Percentiles rank a stretch among this genome's conserved stretches.
These are phyloP conservation scores for Penicillium fimorum DNA, from an alignment of 495 filamentous ascomycete genomes.

Conservation along the genomic window DNA sequence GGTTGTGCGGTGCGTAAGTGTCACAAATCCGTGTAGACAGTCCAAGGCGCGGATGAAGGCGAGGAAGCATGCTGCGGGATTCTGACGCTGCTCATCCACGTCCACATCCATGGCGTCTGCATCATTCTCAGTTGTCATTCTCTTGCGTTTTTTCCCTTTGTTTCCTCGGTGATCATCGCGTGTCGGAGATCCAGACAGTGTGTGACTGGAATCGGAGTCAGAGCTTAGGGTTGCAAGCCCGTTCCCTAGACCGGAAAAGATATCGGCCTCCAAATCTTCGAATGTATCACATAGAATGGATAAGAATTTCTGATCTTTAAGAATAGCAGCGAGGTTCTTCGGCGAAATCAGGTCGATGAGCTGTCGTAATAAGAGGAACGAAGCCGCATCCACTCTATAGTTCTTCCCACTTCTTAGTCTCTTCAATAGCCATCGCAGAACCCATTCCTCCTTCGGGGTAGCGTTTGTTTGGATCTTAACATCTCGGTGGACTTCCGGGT, in stretches of 20 bases:
- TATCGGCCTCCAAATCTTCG: conserved; percentile 39
- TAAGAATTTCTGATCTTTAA: conserved; percentile 52
- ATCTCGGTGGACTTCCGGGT: conserved; percentile 34
- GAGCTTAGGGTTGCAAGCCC: conserved; percentile 25
- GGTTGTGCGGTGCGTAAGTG: conserved; percentile 27
- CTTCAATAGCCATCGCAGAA: conserved; percentile 66
- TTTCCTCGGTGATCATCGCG: conserved; percentile 28
- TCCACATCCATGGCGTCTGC: conserved; percentile 39
- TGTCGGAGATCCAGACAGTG: conserved; percentile 37
- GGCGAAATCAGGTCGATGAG: conserved; percentile 46
- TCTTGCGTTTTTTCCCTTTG: conserved; percentile 50
- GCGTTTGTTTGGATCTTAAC: conserved; percentile 25
- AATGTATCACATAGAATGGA: conserved; percentile 41
- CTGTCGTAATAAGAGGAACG: conserved; percentile 51
- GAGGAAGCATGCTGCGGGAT: conserved; percentile 39
- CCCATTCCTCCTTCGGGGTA: conserved; percentile 62
- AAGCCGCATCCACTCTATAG: conserved; percentile 42
- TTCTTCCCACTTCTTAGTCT: conserved; percentile 49
- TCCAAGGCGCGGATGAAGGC: conserved; percentile 41
- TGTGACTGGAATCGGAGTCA: conserved; percentile 40
- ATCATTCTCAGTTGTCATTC: conserved; percentile 34
- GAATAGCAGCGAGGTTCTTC: conserved; percentile 45
- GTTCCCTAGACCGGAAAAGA: conserved; percentile 33
- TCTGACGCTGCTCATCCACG: conserved; percentile 36
- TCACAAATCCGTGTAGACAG: conserved; percentile 37